A percentile compares a stretch with the other conserved stretches of the same genome.
Evolutionary conservation across 2,329 filamentous ascomycete genomes (phyloP).

Genomic region (Diaporthe helianthi): DNA sequence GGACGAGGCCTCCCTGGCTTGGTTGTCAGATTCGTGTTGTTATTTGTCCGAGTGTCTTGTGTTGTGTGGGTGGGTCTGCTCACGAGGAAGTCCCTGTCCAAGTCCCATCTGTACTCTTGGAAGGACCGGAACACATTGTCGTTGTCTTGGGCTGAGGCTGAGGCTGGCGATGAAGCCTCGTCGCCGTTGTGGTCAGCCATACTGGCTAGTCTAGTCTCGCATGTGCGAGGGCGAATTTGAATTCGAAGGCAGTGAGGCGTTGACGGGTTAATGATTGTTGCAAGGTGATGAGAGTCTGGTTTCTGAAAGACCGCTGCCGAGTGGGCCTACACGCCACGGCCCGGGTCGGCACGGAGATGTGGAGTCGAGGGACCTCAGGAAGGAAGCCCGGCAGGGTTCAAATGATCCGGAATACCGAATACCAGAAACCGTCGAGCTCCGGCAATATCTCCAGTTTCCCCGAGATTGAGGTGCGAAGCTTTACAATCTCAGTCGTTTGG

Average conservation of each 20-base stretch:
- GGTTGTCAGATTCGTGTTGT: neutral
- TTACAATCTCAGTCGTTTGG: neutral
- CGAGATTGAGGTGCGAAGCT: too few relatives aligned
- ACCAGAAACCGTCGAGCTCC: neutral
- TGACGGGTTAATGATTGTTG: neutral
- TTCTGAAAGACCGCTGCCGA: neutral
- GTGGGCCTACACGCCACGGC: neutral
- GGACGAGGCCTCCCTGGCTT: constrained; percentile 32
- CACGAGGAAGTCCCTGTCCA: constrained; percentile 35
- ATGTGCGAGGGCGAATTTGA: neutral
- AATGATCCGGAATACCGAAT: neutral
- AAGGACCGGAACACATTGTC: constrained; percentile 28
- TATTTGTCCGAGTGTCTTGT: neutral
- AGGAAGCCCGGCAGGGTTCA: neutral
- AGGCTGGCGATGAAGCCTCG: neutral
- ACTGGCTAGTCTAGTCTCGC: neutral
- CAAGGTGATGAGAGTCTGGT: neutral
- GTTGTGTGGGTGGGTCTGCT: neutral
- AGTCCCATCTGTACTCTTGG: constrained; percentile 34
- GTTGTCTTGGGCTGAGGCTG: neutral
- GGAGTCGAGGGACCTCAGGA: constrained; percentile 16
- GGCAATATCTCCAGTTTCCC: neutral
- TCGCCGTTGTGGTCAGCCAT: constrained; percentile 22
- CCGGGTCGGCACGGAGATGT: constrained; percentile 31
- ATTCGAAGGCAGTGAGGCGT: neutral